phyloP scores from a whole-genome alignment of 2,329 filamentous ascomycete species.

The Sordariomycetes sp. region DNA sequence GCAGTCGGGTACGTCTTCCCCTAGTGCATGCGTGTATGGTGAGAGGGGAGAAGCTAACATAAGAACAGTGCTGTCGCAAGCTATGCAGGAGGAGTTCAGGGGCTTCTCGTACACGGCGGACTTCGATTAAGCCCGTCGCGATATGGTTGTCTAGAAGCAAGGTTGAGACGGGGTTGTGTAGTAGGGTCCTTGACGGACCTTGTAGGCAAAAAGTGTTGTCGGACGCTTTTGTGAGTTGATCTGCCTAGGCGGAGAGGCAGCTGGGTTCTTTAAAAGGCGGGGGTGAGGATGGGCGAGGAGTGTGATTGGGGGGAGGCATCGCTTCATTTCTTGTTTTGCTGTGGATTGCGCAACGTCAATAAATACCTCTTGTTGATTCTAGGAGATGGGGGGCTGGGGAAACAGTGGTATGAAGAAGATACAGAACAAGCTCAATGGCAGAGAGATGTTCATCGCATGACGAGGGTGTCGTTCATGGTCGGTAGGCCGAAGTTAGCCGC shows the following conservation, averaged over 20 bases:
- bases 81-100: constrained; percentile 98
- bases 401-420: background rate
- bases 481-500: too few species aligned
- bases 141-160: background rate
- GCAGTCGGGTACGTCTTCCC: constrained; percentile 66
- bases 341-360: background rate
- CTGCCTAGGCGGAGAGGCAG: background rate
- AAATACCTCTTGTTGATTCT: background rate
- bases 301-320: background rate
- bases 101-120: constrained; percentile 96
- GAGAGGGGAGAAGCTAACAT: background rate
- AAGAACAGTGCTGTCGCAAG: constrained; percentile 73
- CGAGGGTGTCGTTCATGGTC: background rate
- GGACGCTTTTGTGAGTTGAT: background rate
- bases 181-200: background rate
- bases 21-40: background rate
- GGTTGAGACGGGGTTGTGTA: background rate
- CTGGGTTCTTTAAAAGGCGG: background rate
- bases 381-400: background rate
- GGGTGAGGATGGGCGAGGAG: too few species aligned
- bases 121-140: constrained; percentile 45
- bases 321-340: background rate
- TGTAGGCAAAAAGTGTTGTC: background rate
- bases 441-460: background rate
- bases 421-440: background rate